Evolutionary conservation across 2,329 filamentous ascomycete species (phyloP).

Genomic region (Fusarium foetens): DNA sequence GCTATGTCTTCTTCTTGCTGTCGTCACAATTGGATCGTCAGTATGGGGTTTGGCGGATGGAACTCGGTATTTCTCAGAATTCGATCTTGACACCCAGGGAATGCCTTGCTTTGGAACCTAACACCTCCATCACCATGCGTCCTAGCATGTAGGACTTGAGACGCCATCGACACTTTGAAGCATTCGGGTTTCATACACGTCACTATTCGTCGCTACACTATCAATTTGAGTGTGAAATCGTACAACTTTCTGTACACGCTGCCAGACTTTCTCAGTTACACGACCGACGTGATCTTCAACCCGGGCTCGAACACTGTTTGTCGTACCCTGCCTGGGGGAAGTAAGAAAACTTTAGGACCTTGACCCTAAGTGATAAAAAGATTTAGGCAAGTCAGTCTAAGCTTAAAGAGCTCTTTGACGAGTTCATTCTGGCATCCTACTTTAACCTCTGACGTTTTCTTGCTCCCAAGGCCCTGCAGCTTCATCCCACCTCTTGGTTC

Average conservation of each 20-base stretch:
- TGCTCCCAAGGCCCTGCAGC: slow-evolving; percentile 18
- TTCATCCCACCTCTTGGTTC: slow-evolving; percentile 8
- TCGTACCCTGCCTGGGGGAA: not conserved
- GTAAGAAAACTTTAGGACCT: not conserved
- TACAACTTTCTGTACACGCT: slow-evolving; percentile 4
- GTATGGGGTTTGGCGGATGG: not conserved
- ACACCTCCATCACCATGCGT: not conserved
- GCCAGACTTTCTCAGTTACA: slow-evolving; percentile 14
- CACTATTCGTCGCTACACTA: slow-evolving; percentile 1
- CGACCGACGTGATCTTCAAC: slow-evolving; percentile 7
- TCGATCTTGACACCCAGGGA: slow-evolving; percentile 1
- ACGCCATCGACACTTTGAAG: slow-evolving; percentile 10
- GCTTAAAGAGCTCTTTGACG: not conserved
- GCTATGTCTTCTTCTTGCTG: not conserved
- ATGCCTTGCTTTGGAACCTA: slow-evolving; percentile 5
- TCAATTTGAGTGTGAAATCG: not conserved
- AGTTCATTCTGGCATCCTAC: not conserved
- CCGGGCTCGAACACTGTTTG: slow-evolving; percentile 3
- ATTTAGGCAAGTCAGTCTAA: not conserved
- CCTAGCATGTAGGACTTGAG: slow-evolving; percentile 5
- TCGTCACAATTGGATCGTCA: not conserved
- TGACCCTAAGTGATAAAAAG: not conserved
- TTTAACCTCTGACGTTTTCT: not conserved
- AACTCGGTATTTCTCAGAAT: not conserved
- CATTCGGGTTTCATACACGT: slow-evolving; percentile 4